Evolutionary conservation across 805 yeast genomes (phyloP).

Genomic region (Ogataea neopini): DNA sequence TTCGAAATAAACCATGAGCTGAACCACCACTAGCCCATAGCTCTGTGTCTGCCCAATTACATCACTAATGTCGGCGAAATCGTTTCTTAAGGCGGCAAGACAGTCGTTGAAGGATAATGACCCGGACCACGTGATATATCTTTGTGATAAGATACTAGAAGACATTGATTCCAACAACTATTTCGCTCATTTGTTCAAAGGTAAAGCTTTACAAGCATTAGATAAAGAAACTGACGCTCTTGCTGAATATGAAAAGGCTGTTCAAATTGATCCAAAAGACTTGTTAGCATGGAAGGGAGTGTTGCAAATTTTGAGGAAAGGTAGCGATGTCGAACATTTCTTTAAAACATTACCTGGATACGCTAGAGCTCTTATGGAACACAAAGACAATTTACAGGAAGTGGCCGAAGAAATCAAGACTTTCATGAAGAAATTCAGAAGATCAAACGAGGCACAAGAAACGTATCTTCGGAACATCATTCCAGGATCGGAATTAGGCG

Average conservation of each 20-base stretch:
- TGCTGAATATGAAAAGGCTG: slow-evolving; percentile 49
- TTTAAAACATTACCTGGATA: slow-evolving; percentile 49
- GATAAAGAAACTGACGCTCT: slow-evolving; percentile 42
- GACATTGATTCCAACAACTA: slow-evolving; percentile 56
- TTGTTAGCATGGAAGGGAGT: slow-evolving; percentile 83
- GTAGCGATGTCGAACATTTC: slow-evolving; percentile 42
- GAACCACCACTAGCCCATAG: no score
- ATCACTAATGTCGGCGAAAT: slow-evolving; percentile 28
- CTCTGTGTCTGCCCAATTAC: no score
- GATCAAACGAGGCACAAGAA: slow-evolving; percentile 39
- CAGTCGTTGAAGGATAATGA: slow-evolving; percentile 55
- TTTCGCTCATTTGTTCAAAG: slow-evolving; percentile 69
- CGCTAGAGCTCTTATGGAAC: slow-evolving; percentile 42
- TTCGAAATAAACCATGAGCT: no score
- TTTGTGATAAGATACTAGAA: slow-evolving; percentile 55
- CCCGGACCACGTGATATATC: slow-evolving; percentile 59
- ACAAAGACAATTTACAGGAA: slow-evolving; percentile 50
- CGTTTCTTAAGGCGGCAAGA: slow-evolving; percentile 48
- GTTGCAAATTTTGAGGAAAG: slow-evolving; percentile 43
- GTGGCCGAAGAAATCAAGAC: slow-evolving; percentile 46
- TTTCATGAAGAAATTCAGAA: slow-evolving; percentile 39
- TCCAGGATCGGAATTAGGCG: slow-evolving; percentile 60
- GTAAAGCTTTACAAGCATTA: slow-evolving; percentile 61
- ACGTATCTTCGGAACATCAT: slow-evolving; percentile 49
- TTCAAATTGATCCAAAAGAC: slow-evolving; percentile 49